Evolutionary conservation across 192 early-diverging fungal species (phyloP), one percentile per base, ranked within the genome.

Genomic region (Podila epigama): DNA sequence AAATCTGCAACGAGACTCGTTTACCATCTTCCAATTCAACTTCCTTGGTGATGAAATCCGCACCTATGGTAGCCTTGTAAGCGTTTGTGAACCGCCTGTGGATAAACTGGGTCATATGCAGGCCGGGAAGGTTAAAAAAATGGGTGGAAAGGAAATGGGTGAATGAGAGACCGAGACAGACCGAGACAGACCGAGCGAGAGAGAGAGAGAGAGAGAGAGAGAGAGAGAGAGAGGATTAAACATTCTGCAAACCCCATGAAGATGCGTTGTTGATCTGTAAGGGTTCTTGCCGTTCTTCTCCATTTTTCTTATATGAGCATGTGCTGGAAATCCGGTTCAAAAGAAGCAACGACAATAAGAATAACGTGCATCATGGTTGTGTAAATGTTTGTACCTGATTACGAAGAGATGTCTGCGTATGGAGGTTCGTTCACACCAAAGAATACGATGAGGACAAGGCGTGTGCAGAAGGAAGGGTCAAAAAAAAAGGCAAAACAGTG

Each of bases 31-130:
- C 95, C 4, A 92, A 88, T 42, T 89, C 82, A 36, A 99, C 90
- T 68, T 97, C 94, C 75, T 99, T 99, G 63, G 96, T 96, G 70
- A 97, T 88, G 75, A 99, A 99, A 70, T 99, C 97, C 1, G 97
- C 96, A 34, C 97, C 97, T 70, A 99, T 97, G 9, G 97, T 99
- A 12, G 97, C 97, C 77, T 97, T 97, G 87, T 99, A 99, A 73
- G 95, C 92, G 69, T 90, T 96, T 66, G 86, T 93, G 79, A 99
- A 99, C 58, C 91, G 89, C 60, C 91, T 92, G 75, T 95, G 93
- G 51, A 99, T 94, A 73, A 92, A 97, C 86, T 97, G 63, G 27
- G 39, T n/a, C n/a, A n/a, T 16, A 28, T 6, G 25, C 27, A 50
- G 32, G 12, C 15, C 20, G 18, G 8, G 15, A 13, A 13, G 44